Conservation (phyloP, 257 asterid species). For the Verbena officinalis region DNA sequence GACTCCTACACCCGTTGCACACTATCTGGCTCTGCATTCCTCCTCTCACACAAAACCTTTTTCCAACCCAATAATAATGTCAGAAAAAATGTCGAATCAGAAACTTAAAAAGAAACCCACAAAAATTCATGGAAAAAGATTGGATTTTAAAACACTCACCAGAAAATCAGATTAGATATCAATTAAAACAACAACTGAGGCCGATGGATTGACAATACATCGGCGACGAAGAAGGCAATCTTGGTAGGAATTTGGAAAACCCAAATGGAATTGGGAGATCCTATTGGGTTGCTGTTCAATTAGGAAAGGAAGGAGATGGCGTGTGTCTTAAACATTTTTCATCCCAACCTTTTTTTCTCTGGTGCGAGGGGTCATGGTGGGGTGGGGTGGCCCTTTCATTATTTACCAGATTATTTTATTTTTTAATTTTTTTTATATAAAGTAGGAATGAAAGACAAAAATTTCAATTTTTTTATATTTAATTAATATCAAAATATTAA, state of each 20-base stretch:
- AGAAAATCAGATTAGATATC: slow-evolving; percentile 10
- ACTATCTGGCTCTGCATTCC: slow-evolving; percentile 94
- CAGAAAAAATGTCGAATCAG: slow-evolving; percentile 7
- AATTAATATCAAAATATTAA: too few species aligned
- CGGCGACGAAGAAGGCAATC: slow-evolving; percentile 13
- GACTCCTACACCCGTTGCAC: slow-evolving; percentile 88
- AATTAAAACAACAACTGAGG: slow-evolving; percentile 21
- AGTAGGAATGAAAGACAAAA: too few species aligned
- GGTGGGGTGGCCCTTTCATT: slow-evolving; percentile 25
- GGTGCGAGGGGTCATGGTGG: neutral
- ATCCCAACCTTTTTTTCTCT: slow-evolving; percentile 19
- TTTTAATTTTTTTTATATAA: neutral
- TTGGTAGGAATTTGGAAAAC: slow-evolving; percentile 7
- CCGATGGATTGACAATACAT: slow-evolving; percentile 29
- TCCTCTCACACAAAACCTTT: slow-evolving; percentile 24
- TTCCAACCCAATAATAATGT: slow-evolving; percentile 4
- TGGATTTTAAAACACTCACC: slow-evolving; percentile 22
- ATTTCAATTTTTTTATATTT: too few species aligned
- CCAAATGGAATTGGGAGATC: slow-evolving; percentile 26
- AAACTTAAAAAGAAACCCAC: slow-evolving; percentile 11
- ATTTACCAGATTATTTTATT: slow-evolving; percentile 3
- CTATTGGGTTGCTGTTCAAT: slow-evolving; percentile 16
- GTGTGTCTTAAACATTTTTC: slow-evolving; percentile 23
- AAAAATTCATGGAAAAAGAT: neutral
- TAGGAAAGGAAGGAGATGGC: slow-evolving; percentile 30